Base-by-base conservation (phyloP, 257 asterid genomes). In the Coffea canephora region DNA sequence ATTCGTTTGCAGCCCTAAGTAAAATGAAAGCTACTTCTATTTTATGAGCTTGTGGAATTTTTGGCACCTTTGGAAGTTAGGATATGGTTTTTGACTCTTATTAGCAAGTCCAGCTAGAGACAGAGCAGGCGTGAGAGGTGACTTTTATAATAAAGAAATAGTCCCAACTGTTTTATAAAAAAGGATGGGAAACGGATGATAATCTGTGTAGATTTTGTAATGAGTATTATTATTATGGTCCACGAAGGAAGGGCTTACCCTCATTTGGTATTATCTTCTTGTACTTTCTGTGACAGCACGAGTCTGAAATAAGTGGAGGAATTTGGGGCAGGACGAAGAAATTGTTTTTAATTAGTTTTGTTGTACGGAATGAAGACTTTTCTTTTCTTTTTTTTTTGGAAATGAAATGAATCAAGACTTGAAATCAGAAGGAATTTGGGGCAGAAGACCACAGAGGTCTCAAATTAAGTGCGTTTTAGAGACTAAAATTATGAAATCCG, bases 81-180 rank as follows among this genome's bases (percentile, higher is more conserved):
- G 75, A 71, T 71, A 45, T 71, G 57, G 13, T 71, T 46, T 48
- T 71, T 41, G 76, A 48, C 76, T 73, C 64, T 27, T 27, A 73
- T 50, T 73, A 15, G 25, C 61, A 14, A 73, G 27, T 50, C 25
- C 77, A 16, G 77, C 46, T 27, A 73, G 8, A 27, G 62, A 18
- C 1, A 31, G 41, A 49, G 52, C 65, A 31, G 11, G 59, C 77
- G 4, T 25, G 65, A 18, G 43, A 27, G 46, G 36, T 27, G 65
- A 14, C 65, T 27, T 15, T 15, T 49, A 50, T 13, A 13, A 27
- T 49, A 50, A 50, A 49, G 25, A 50, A 73, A 49, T 71, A 6
- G 27, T 48, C n/a, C 3, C 36, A 72, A 72, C 25, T 72, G 2
- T 25, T 72, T 49, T 6, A 31, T 31, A 25, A 27, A 27, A 10